Percentiles rank a stretch among this genome's conserved stretches.
phyloP scores from a whole-genome alignment of 1,284 basidiomycete species.

The Spongispora temasekensis region DNA sequence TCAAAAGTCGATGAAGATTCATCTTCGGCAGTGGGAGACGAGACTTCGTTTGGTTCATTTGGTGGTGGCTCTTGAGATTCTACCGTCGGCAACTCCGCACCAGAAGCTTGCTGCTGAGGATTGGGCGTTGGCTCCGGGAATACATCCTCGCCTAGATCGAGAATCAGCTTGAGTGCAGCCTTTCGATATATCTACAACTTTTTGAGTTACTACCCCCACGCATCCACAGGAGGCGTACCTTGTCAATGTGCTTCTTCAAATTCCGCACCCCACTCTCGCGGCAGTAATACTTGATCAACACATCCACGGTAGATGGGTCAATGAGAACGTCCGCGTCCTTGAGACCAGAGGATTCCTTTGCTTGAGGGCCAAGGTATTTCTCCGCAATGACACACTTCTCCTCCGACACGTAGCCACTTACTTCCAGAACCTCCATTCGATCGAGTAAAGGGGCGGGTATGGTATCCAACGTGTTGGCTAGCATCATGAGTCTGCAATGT shows the following conservation, averaged over 20 bases:
- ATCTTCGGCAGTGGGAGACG: constrained; percentile 13
- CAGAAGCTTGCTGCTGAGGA: constrained; percentile 21
- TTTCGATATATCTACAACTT: constrained; percentile 95
- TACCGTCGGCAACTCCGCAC: constrained; percentile 31
- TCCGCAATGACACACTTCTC: constrained; percentile 95
- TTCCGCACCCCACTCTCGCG: constrained; percentile 95
- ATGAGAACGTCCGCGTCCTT: constrained; percentile 82
- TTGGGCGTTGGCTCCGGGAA: constrained; percentile 68
- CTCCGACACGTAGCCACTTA: constrained; percentile 95
- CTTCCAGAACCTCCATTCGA: constrained; percentile 97
- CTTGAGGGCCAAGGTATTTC: constrained; percentile 92
- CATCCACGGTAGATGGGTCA: constrained; percentile 80
- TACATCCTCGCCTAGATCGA: constrained; percentile 86
- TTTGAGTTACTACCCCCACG: too few relatives aligned
- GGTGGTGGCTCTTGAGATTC: constrained; percentile 43
- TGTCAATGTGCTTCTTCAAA: constrained; percentile 95
- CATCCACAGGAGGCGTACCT: constrained; percentile 57
- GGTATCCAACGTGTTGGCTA: constrained; percentile 89
- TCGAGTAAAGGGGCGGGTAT: constrained; percentile 97
- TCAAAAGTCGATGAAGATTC: too few relatives aligned
- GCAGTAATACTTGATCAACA: constrained; percentile 95
- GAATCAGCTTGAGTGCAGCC: constrained; percentile 90
- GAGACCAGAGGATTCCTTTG: constrained; percentile 89
- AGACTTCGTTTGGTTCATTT: constrained; percentile 34
- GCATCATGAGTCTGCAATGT: background rate